Evolutionary conservation across 371 early-diverging fungal genomes (phyloP).

Genomic region (Mucor indicus): DNA sequence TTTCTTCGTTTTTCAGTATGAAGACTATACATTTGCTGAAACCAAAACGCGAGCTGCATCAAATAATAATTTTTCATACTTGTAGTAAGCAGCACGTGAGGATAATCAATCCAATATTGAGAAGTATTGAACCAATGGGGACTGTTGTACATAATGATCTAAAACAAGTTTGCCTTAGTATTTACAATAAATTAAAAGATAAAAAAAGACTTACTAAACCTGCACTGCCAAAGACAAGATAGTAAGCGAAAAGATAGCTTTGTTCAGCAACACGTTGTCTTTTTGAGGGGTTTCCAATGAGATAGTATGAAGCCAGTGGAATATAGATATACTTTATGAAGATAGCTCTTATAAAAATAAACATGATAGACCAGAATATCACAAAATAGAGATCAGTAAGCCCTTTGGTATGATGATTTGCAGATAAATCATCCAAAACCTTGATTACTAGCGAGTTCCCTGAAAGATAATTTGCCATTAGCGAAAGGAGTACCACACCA

Average conservation of each 20-base stretch:
- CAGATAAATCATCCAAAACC: no score
- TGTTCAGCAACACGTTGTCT: conserved; percentile 60
- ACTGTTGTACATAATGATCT: conserved; percentile 49
- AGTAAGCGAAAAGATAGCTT: conserved; percentile 48
- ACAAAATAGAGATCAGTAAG: conserved; percentile 50
- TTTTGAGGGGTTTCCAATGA: conserved; percentile 42
- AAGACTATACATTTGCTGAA: conserved; percentile 64
- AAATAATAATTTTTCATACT: conserved; percentile 72
- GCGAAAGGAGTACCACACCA: no score
- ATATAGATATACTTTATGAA: conserved; percentile 52
- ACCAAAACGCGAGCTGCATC: conserved; percentile 72
- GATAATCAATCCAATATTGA: conserved; percentile 62
- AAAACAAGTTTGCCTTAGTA: background rate
- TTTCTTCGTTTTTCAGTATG: conserved; percentile 70
- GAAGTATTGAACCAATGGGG: conserved; percentile 58
- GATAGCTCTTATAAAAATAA: conserved; percentile 59
- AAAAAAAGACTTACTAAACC: conserved; percentile 55
- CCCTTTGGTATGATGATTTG: conserved; percentile 30
- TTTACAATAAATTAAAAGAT: background rate
- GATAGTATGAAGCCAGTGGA: conserved; percentile 45
- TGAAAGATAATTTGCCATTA: no score
- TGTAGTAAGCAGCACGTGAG: conserved; percentile 46
- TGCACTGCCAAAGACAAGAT: conserved; percentile 48
- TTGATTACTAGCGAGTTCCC: no score
- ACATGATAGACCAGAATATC: conserved; percentile 55